Conservation (phyloP, 768 basidiomycete genomes). For the Suillus plorans region DNA sequence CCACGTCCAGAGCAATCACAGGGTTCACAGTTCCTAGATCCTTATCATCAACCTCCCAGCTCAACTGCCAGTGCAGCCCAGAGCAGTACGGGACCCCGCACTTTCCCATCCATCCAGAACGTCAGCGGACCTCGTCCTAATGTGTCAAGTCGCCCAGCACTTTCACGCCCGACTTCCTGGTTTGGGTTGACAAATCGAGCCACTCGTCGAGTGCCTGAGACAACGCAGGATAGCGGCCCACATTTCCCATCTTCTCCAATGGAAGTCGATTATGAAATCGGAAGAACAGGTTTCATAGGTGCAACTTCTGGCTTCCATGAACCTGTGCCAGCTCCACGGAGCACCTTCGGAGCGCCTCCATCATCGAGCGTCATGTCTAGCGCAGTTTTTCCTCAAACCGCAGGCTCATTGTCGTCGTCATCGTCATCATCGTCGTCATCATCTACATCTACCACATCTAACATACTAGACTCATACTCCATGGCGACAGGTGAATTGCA, state of each 20-base stretch:
- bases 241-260: neutral
- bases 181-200: constrained; percentile 5
- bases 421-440: neutral
- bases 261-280: neutral
- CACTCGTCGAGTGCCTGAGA: neutral
- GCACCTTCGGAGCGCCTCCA: neutral
- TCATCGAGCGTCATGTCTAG: neutral
- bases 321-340: neutral
- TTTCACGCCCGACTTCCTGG: constrained; percentile 4
- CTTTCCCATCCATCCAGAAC: neutral
- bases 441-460: constrained; percentile 2
- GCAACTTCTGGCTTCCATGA: neutral
- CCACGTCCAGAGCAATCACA: constrained; percentile 4
- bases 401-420: neutral
- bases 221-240: neutral
- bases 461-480: neutral
- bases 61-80: neutral
- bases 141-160: neutral
- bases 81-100: neutral
- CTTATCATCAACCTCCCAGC: neutral
- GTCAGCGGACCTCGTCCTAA: neutral
- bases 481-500: neutral
- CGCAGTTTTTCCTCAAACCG: neutral
- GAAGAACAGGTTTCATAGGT: neutral
- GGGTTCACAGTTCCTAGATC: neutral